These are phyloP conservation scores for Claviceps sp. DNA, from an alignment of 2,329 filamentous ascomycete species.

Conservation along the genomic window DNA sequence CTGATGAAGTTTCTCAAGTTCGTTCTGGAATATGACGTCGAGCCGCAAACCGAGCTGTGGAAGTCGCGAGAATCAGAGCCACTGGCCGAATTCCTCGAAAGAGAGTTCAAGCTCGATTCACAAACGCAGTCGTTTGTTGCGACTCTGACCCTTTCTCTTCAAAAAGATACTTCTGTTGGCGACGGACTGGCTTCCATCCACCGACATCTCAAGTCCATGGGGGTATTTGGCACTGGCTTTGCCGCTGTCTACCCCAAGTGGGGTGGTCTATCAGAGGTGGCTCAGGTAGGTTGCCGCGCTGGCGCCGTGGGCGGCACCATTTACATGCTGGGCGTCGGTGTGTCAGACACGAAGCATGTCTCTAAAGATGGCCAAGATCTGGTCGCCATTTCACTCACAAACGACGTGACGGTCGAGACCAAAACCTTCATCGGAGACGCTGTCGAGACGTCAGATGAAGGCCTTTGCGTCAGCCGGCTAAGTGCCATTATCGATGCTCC, in stretches of 20 bases:
- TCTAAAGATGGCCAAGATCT: slow-evolving; percentile 12
- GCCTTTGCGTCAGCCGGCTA: slow-evolving; percentile 38
- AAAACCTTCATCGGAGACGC: slow-evolving; percentile 36
- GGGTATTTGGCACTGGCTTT: slow-evolving; percentile 78
- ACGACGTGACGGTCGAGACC: slow-evolving; percentile 43
- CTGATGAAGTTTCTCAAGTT: slow-evolving; percentile 93
- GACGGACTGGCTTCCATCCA: slow-evolving; percentile 62
- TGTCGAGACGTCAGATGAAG: slow-evolving; percentile 16
- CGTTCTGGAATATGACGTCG: slow-evolving; percentile 57
- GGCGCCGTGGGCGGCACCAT: slow-evolving; percentile 81
- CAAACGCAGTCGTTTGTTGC: slow-evolving; percentile 48
- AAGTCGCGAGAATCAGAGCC: slow-evolving; percentile 37
- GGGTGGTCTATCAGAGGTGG: slow-evolving; percentile 78
- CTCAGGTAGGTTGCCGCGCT: slow-evolving; percentile 82
- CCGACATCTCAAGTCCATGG: slow-evolving; percentile 74
- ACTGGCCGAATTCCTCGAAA: slow-evolving; percentile 45
- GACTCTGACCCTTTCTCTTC: slow-evolving; percentile 62
- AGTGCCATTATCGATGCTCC: slow-evolving; percentile 58
- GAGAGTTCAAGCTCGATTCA: slow-evolving; percentile 54
- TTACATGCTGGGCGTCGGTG: slow-evolving; percentile 69
- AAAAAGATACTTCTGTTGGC: slow-evolving; percentile 44
- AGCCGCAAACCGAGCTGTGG: slow-evolving; percentile 43
- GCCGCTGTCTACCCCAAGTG: slow-evolving; percentile 85
- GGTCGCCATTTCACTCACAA: slow-evolving; percentile 39
- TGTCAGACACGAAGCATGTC: slow-evolving; percentile 26